Conservation (phyloP, 805 yeast species). For the Yueomyces sp. region DNA sequence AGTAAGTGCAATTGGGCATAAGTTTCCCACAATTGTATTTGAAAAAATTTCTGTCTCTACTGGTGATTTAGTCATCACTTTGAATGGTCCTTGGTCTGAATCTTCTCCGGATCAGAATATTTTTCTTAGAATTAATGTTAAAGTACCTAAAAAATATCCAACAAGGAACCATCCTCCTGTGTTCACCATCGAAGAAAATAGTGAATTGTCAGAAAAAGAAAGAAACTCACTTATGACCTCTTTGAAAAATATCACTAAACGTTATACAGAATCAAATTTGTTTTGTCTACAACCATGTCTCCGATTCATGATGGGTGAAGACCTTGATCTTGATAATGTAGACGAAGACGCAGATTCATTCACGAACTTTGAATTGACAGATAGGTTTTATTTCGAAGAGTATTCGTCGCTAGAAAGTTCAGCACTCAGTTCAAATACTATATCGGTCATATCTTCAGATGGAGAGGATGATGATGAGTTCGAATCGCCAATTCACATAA, state of each 20-base stretch:
- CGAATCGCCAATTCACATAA: conserved; percentile 5
- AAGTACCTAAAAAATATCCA: conserved; percentile 68
- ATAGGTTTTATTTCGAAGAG: conserved; percentile 22
- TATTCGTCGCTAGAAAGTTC: conserved; percentile 22
- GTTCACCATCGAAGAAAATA: conserved; percentile 67
- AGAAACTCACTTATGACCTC: conserved; percentile 37
- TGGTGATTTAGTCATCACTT: conserved; percentile 62
- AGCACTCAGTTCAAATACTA: conserved; percentile 12
- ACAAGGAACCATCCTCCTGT: conserved; percentile 33
- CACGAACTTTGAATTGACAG: conserved; percentile 20
- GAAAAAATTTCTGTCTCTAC: conserved; percentile 83
- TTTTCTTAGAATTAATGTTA: conserved; percentile 56
- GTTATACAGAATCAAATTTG: conserved; percentile 40
- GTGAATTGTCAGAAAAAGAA: conserved; percentile 41
- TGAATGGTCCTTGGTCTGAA: conserved; percentile 65
- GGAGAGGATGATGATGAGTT: conserved; percentile 26
- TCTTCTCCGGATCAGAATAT: conserved; percentile 30
- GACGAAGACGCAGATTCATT: conserved; percentile 25
- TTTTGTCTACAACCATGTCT: conserved; percentile 75
- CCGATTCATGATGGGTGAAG: conserved; percentile 71
- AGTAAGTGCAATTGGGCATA: conserved; percentile 75
- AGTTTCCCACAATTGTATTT: conserved; percentile 74
- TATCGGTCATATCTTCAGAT: conserved; percentile 22
- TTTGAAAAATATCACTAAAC: conserved; percentile 41
- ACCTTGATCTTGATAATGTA: conserved; percentile 32